These are phyloP conservation scores for Acanthamoeba lenticulata DNA, from an alignment of 208 protist species.

Conservation along the genomic window DNA sequence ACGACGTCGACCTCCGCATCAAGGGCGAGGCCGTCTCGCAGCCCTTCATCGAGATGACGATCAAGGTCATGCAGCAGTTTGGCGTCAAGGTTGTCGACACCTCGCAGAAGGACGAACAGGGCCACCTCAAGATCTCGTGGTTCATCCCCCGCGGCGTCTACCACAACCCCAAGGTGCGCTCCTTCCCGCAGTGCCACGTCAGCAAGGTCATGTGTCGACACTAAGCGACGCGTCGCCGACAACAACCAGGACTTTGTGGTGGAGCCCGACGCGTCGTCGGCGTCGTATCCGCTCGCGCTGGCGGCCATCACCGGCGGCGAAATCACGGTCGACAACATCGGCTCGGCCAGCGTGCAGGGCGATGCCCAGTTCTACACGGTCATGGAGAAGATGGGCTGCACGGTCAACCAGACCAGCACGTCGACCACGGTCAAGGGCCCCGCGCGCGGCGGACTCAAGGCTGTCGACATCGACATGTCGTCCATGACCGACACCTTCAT, in stretches of 20 bases:
- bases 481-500: constrained; percentile 90
- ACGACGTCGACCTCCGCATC: constrained; percentile 73
- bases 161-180: constrained; percentile 43
- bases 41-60: constrained; percentile 89
- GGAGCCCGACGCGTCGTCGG: constrained; percentile 85
- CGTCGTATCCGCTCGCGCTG: constrained; percentile 87
- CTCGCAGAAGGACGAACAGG: neutral
- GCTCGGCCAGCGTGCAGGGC: constrained; percentile 81
- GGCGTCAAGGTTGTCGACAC: constrained; percentile 79
- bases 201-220: neutral
- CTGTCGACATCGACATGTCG: constrained; percentile 85
- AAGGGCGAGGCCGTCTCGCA: constrained; percentile 79
- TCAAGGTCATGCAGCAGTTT: constrained; percentile 84
- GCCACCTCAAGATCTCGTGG: constrained; percentile 51
- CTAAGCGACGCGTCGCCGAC: too few species aligned
- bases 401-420: constrained; percentile 73
- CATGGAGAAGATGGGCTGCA: constrained; percentile 85
- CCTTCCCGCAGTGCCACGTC: neutral
- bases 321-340: constrained; percentile 82
- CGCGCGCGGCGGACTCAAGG: constrained; percentile 57
- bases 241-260: constrained; percentile 66
- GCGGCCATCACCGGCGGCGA: constrained; percentile 84
- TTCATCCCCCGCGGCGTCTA: constrained; percentile 46
- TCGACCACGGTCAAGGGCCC: constrained; percentile 79
- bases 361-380: constrained; percentile 84